Conservation (phyloP, 169 alveolate species). For the Cryptosporidium tyzzeri region DNA sequence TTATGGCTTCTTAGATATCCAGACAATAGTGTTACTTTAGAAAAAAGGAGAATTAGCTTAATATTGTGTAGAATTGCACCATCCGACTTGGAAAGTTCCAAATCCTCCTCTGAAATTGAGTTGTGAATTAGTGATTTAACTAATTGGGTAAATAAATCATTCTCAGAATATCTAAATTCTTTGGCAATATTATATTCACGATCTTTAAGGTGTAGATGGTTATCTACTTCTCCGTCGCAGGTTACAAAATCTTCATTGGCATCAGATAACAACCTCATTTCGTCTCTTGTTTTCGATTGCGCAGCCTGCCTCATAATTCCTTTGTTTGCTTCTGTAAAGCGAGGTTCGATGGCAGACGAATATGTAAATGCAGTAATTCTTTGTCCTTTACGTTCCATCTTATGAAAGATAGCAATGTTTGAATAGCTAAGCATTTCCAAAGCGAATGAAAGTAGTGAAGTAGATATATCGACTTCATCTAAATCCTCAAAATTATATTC, state of each 20-base stretch:
- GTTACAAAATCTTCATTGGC: slow-evolving; percentile 2
- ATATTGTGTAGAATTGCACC: slow-evolving; percentile 47
- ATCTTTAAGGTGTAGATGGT: not conserved
- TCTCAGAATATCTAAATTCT: not conserved
- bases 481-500: not conserved
- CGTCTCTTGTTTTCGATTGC: not conserved
- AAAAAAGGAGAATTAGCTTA: slow-evolving; percentile 18
- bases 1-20: slow-evolving; percentile 20
- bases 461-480: slow-evolving; percentile 40
- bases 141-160: not conserved
- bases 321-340: slow-evolving; percentile 42
- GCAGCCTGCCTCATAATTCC: slow-evolving; percentile 28
- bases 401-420: slow-evolving; percentile 51
- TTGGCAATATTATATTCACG: slow-evolving; percentile 35
- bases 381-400: slow-evolving; percentile 64
- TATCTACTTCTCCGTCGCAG: not conserved
- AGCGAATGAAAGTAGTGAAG: slow-evolving; percentile 52
- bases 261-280: not conserved
- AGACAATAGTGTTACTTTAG: slow-evolving; percentile 30
- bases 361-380: slow-evolving; percentile 65
- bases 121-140: slow-evolving; percentile 20
- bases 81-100: slow-evolving; percentile 16
- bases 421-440: slow-evolving; percentile 70
- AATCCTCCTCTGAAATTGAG: slow-evolving; percentile 59
- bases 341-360: slow-evolving; percentile 48